Evolutionary conservation across 1,284 basidiomycete genomes (phyloP).

Genomic region (Ceratobasidium sp.): DNA sequence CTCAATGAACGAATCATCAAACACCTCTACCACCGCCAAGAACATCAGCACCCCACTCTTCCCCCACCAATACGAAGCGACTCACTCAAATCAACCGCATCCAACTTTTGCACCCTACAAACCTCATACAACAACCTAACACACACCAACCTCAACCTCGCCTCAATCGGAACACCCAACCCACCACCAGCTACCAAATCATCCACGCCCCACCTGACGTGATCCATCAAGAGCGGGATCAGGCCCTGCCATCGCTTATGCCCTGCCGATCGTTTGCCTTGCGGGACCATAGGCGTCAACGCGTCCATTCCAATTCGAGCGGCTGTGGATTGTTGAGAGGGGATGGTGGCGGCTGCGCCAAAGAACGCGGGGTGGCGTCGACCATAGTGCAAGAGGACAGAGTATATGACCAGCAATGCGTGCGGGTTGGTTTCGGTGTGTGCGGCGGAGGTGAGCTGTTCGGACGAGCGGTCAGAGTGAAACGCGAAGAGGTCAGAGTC

Average conservation of each 20-base stretch:
- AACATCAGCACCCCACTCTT: constrained; percentile 8
- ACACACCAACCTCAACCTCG: constrained; percentile 78
- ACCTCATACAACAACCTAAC: constrained; percentile 90
- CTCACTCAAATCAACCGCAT: constrained; percentile 80
- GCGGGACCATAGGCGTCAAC: constrained; percentile 36
- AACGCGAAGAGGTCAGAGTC: constrained; percentile 88
- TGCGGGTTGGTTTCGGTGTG: constrained; percentile 89
- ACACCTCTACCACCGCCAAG: constrained; percentile 68
- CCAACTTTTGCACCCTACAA: constrained; percentile 88
- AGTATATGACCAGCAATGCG: constrained; percentile 83
- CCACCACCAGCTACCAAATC: constrained; percentile 68
- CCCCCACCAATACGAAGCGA: constrained; percentile 50
- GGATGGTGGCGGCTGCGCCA: constrained; percentile 62
- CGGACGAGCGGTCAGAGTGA: constrained; percentile 91
- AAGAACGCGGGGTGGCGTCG: constrained; percentile 77
- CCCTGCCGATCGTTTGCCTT: constrained; percentile 38
- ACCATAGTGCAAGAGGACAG: constrained; percentile 83
- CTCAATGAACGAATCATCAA: constrained; percentile 88
- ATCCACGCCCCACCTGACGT: constrained; percentile 71
- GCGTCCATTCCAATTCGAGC: constrained; percentile 23
- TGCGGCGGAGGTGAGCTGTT: constrained; percentile 78
- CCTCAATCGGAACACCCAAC: constrained; percentile 75
- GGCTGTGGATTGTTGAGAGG: constrained; percentile 1
- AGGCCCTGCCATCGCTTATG: constrained; percentile 86
- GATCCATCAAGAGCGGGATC: constrained; percentile 86